Base-by-base conservation (phyloP, 345 rosid genomes). In the Camelina hispida region DNA sequence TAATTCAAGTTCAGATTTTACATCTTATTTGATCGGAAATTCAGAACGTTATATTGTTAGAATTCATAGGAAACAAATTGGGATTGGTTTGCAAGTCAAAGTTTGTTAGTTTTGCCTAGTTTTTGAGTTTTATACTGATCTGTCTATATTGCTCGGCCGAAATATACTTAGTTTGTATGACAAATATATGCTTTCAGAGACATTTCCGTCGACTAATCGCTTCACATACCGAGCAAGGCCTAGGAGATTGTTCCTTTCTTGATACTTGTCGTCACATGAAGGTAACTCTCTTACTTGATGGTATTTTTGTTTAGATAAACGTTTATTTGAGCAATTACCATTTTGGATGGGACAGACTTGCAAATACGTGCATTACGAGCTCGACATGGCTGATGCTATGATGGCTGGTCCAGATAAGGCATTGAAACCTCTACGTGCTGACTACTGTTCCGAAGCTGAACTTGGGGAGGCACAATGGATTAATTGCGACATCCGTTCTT, bases 201-300 rank as follows among this genome's bases (percentile, higher is more conserved):
- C 99, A 95, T 85, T 95, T 95, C 28, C 89, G 97, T 58, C 85
- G 97, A 68, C 86, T 92, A 46, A 90, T 95, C 62, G 97, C 99
- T 81, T 91, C 91, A 69, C 99, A 95, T 76, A 95, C 99, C 11
- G 98, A 95, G 28, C 72, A 90, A 73, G 87, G 87, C 79, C 86
- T 92, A 76, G 99, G 99, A 70, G 99, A 95, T 74, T 95, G 99
- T 81, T 95, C 99, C 68, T 95, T 95, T 85, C 97, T 95, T 9
- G 99, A 95, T 83, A 95, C 99, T 72, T 95, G 99, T 79, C 96
- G 99, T 53, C 99, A 95, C 82, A 95, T 95, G 99, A 95, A 95
- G 96, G 98, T 90, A 80, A 40, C 54, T 25, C 67, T 54, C 18
- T 18, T 17, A 23, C 71, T 18, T 57, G 13, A 60, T 50, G 13